Conservation (phyloP, 257 asterid genomes). For the Handroanthus guayacan region DNA sequence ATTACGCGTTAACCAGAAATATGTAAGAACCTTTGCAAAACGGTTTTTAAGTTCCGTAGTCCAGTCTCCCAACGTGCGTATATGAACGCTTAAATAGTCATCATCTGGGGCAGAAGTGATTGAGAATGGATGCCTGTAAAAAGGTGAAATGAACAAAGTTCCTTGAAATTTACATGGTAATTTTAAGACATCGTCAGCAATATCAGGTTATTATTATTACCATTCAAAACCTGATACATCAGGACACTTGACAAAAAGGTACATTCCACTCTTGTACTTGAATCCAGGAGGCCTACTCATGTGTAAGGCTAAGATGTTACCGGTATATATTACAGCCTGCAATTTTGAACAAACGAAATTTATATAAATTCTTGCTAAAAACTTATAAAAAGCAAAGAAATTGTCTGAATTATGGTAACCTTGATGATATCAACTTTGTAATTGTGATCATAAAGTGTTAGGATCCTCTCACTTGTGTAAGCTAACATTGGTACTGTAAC, state of each 20-base stretch:
- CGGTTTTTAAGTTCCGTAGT: slow-evolving; percentile 76
- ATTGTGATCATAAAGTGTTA: slow-evolving; percentile 64
- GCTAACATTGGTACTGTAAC: slow-evolving; percentile 63
- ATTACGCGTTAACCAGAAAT: background rate
- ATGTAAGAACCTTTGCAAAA: slow-evolving; percentile 61
- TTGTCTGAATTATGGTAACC: slow-evolving; percentile 41
- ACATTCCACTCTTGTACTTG: slow-evolving; percentile 97
- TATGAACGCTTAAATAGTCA: slow-evolving; percentile 77
- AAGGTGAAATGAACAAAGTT: background rate
- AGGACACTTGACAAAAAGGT: slow-evolving; percentile 87
- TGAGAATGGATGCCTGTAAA: slow-evolving; percentile 91
- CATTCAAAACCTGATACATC: slow-evolving; percentile 82
- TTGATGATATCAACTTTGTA: slow-evolving; percentile 62
- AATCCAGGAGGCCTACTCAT: slow-evolving; percentile 84
- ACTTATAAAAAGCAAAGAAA: slow-evolving; percentile 7
- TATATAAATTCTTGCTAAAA: background rate
- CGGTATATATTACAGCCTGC: slow-evolving; percentile 90
- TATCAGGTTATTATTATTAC: slow-evolving; percentile 42
- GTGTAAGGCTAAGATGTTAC: slow-evolving; percentile 86
- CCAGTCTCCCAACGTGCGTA: slow-evolving; percentile 92
- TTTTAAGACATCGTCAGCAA: background rate
- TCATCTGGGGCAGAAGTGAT: slow-evolving; percentile 98
- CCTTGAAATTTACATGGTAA: background rate
- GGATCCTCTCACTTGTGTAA: slow-evolving; percentile 70
- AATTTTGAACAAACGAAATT: slow-evolving; percentile 5